Evolutionary conservation across 2,329 filamentous ascomycete genomes (phyloP), one percentile per base, ranked within the genome.

Genomic region (Fusarium lyarnte): DNA sequence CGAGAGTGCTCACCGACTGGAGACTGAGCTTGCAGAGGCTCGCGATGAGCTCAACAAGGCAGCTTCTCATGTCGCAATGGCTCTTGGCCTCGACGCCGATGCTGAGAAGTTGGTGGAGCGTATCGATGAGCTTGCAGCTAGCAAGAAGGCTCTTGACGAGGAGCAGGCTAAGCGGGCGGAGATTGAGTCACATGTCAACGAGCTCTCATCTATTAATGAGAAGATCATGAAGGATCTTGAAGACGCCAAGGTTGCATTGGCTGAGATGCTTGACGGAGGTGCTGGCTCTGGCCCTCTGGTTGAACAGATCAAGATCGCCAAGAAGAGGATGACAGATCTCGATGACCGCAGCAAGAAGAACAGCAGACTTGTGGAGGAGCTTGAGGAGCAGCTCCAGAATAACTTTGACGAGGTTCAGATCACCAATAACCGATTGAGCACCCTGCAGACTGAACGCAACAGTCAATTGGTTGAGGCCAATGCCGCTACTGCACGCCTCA

Each of bases 351-450:
- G 97, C 86, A 92, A 94, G 85, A 98, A 97, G 87, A 97, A 96
- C 81, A 93, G 93, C 45, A 91, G 94, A 27, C 86, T 99, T 17
- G 94, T 99, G 13, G 94, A 98, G 80, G 95, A 99, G 83, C 90
- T 99, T 9, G 96, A 99, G 82, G 95, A 98, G 77, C 96, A 99
- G 82, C 90, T 99, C 59, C 95, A 95, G 79, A 94, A 89, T 80
- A 98, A 96, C 83, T 99, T 94, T 82, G 96, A 99, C 78, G 93
- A 97, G 80, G 94, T 95, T 67, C 94, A 98, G 79, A 86, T 90
- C 66, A 91, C 92, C 17, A 94, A 90, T 81, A 97, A 97, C 83
- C 91, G 95, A 59, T 85, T 98, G 58, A 98, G 95, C 58, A 91
- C 93, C 52, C 86, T 95, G 53, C 92, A 94, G 78, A 89, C 90